phyloP scores from a whole-genome alignment of 2,329 filamentous ascomycete species.

The Hypocrella siamensis region DNA sequence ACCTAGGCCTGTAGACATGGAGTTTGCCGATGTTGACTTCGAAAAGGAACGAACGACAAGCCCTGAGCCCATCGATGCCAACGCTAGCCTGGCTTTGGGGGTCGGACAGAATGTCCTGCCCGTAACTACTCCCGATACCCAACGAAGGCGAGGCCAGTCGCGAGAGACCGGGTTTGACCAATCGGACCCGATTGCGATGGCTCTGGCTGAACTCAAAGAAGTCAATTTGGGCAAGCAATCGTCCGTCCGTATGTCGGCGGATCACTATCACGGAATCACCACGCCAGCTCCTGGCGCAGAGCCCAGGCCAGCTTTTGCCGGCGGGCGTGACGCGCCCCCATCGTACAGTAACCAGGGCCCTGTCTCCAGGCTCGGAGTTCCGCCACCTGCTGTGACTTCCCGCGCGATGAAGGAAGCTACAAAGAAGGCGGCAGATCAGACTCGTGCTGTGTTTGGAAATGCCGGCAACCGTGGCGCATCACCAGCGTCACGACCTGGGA shows the following conservation, averaged over 20 bases:
- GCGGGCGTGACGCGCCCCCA: conserved; percentile 42
- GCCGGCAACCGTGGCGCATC: conserved; percentile 15
- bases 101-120: conserved; percentile 94
- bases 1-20: background rate
- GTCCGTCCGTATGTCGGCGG: conserved; percentile 75
- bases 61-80: conserved; percentile 77
- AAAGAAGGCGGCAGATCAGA: conserved; percentile 73
- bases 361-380: conserved; percentile 68
- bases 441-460: conserved; percentile 55
- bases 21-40: background rate
- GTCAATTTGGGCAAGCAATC: conserved; percentile 63
- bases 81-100: conserved; percentile 84
- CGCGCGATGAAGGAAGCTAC: conserved; percentile 93
- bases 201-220: conserved; percentile 82
- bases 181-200: conserved; percentile 77
- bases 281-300: conserved; percentile 53
- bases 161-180: conserved; percentile 37
- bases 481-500: conserved; percentile 37
- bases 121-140: conserved; percentile 63
- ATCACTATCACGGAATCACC: conserved; percentile 83
- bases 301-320: conserved; percentile 24
- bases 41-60: conserved; percentile 36
- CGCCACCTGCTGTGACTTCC: conserved; percentile 81
- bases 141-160: conserved; percentile 14
- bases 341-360: conserved; percentile 56